These are phyloP conservation scores for Globisporangium carolinianum DNA, from an alignment of 352 stramenopile genomes.

Conservation along the genomic window DNA sequence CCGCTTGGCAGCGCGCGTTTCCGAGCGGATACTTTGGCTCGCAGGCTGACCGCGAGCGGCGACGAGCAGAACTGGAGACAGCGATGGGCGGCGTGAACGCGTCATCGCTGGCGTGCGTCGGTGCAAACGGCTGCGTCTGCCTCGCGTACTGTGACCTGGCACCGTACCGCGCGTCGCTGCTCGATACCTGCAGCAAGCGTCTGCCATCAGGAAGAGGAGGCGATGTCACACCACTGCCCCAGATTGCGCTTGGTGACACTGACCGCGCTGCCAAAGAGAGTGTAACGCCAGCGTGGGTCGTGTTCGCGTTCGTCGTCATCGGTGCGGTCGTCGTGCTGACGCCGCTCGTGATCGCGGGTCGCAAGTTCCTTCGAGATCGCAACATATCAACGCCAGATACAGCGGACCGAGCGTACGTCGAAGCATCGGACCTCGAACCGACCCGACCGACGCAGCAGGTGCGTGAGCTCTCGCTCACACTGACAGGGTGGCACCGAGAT, in stretches of 20 bases:
- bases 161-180: constrained; percentile 7
- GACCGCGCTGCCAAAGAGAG: background rate
- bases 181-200: background rate
- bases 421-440: background rate
- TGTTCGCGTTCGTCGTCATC: background rate
- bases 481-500: background rate
- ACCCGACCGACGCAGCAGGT: background rate
- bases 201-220: no score
- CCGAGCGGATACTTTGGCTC: constrained; percentile 2
- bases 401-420: no score
- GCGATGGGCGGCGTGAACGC: background rate
- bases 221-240: no score
- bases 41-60: background rate
- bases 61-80: background rate
- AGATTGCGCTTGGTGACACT: background rate
- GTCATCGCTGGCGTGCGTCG: constrained; percentile 19
- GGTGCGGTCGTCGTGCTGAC: background rate
- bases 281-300: background rate
- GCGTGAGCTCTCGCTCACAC: background rate
- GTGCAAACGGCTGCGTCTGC: constrained; percentile 30
- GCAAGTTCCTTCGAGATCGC: no score
- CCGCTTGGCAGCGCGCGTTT: background rate
- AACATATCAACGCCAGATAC: no score
- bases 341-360: background rate
- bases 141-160: constrained; percentile 26